Evolutionary conservation across 805 yeast species (phyloP), one percentile per base, ranked within the genome.

Genomic region (Metschnikowia bowlesiae): DNA sequence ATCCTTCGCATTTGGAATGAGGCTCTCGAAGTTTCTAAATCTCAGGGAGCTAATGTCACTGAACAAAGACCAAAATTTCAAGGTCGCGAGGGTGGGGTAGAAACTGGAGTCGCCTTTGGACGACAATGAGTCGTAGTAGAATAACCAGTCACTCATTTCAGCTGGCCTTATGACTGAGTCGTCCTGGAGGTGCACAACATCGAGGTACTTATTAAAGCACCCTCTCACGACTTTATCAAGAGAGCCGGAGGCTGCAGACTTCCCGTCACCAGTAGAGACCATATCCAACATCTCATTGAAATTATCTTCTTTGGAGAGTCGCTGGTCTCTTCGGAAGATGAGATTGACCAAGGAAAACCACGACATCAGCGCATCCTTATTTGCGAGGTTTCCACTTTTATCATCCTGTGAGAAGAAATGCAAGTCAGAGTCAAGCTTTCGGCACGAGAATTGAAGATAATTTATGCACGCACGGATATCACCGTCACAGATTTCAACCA

Each of bases 391-490:
- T 41, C 18, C 40, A 4, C 13, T 34, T 8, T 26, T 28, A 6
- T 35, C 30, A 18, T 39, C 29, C n/a, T 43, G n/a, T 3, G 13
- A 33, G 6, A 48, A 30, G 26, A 42, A 29, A 43, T 52, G 50
- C 18, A 46, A 31, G 39, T 48, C 53, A 1, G 50, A 22, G 29
- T 55, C 62, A 26, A 58, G 54, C 40, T 49, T 49, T n/a, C 57
- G 59, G 26, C 62, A 57, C 18, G 70, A 68, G 61, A 92, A 91
- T 58, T 92, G 98, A 36, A 92, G 64, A 58, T 84, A 80, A 61
- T 92, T 92, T 37, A 92, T 73, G 65, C 96, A 86, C 29, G 89
- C 87, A 57, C 99, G 73, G 16, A 94, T 75, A 68, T 92, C 99
- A 38, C 88, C 88, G 54, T 87, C 89, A 35, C 90, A 80, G 1